Conservation (phyloP, 306 rosid species). For the Acacia confusa region DNA sequence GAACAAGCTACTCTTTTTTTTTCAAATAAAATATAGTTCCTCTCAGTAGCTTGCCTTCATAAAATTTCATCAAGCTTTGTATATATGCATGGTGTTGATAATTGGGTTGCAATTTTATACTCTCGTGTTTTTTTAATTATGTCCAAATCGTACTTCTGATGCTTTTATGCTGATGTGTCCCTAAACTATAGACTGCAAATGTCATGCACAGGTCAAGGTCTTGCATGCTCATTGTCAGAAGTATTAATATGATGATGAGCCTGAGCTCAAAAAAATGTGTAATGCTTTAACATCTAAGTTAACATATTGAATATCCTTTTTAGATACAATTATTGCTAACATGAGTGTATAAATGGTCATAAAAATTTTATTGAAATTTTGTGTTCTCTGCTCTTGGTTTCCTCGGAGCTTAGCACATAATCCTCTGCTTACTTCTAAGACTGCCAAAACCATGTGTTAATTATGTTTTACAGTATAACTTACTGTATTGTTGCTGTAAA, state of each 20-base stretch:
- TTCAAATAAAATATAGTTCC: not conserved
- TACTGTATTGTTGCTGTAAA: not conserved
- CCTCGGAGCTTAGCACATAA: not conserved
- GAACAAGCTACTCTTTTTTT: not conserved
- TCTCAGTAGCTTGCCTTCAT: slow-evolving; percentile 9
- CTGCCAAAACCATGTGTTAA: not conserved
- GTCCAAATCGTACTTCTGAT: not conserved
- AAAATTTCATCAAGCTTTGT: not conserved
- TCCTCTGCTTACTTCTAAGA: not conserved
- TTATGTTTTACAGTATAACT: not conserved
- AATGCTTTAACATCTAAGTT: not conserved
- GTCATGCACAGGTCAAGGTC: not conserved
- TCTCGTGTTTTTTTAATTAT: not conserved
- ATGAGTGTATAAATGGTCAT: not conserved
- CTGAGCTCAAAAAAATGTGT: not conserved
- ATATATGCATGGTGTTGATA: slow-evolving; percentile 18
- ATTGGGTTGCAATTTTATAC: slow-evolving; percentile 4
- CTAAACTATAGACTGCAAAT: not conserved
- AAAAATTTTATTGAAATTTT: not conserved
- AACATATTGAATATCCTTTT: not conserved
- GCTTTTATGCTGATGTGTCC: slow-evolving; percentile 9
- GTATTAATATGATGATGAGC: not conserved
- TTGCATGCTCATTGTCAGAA: not conserved
- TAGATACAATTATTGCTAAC: not conserved
- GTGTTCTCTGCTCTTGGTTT: not conserved